Evolutionary conservation across 352 stramenopile species (phyloP), one percentile per base, ranked within the genome.

Genomic region (Phytophthora foliorum): DNA sequence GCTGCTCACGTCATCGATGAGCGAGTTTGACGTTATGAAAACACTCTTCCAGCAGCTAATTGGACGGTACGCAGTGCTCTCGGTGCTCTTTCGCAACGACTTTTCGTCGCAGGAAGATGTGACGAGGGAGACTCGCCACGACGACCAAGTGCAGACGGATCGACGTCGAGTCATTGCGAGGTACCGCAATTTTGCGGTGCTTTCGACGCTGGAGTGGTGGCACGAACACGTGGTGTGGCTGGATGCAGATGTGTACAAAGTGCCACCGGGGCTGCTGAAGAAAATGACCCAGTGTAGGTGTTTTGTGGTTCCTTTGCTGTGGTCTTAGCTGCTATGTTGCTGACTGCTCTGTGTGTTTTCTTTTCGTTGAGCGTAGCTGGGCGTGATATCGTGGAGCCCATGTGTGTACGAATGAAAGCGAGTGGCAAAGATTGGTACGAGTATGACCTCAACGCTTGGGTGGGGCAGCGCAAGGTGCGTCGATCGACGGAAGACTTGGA

Each of bases 151-250:
- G 9, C 77, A 85, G 31, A 42, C 29, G 4, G 53, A 61, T 46
- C 67, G 77, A 0, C 63, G 77, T 2, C 63, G 74, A n/a, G 73
- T 74, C 34, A 48, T 84, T n/a, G 77, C 77, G 10, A 69, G 77
- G 7, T 81, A 84, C 39, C 70, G 77, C 48, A 81, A 84, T 54
- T 77, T 69, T 25, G 67, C 69, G n/a, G 38, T 84, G 19, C 51
- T 74, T 1, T 71, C 67, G 39, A 73, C 69, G n/a, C 49, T 84
- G 14, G 59, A 77, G 41, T 21, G 53, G 39, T 82, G 70, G 74
- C 74, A 82, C 41, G 50, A 75, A 36, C 67, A 80, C 22, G 67
- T 84, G 2, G 36, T 84, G 42, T 84, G 73, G 70, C 36, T 85
- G 4, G 78, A 82, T 50, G 60, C 63, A 10, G 72, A 82, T 38